phyloP scores from a whole-genome alignment of 208 protist genomes.

The Leishmania martiniquensis region DNA sequence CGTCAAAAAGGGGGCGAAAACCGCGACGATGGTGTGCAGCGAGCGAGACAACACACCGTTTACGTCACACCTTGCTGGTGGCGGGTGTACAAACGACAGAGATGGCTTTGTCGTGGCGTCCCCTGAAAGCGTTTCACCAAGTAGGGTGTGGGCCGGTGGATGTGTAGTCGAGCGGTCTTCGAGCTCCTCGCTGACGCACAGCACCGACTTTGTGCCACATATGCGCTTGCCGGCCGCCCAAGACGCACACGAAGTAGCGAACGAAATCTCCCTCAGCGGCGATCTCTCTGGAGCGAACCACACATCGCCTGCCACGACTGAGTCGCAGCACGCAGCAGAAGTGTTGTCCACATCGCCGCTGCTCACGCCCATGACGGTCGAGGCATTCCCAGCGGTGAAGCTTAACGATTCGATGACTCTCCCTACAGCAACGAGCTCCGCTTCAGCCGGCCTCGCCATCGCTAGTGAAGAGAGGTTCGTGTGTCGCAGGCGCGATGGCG shows the following conservation, averaged over 20 bases:
- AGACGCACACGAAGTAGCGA: neutral
- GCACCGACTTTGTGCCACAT: constrained; percentile 10
- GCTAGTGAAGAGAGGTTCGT: neutral
- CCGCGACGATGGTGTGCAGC: neutral
- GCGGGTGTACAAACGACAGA: too few relatives aligned
- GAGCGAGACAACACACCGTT: neutral
- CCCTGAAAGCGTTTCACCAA: neutral
- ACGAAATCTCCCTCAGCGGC: neutral
- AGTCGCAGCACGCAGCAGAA: neutral
- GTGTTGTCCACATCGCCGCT: neutral
- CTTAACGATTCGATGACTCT: neutral
- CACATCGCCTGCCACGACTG: neutral
- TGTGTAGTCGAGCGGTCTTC: neutral
- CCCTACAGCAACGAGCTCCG: neutral
- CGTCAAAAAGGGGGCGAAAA: neutral
- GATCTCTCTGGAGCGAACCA: neutral
- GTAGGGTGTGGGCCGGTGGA: neutral
- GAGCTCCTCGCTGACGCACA: constrained; percentile 15
- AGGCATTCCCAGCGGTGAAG: neutral
- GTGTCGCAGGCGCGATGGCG: neutral
- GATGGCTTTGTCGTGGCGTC: neutral
- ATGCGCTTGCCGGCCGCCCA: neutral
- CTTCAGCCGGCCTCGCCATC: neutral
- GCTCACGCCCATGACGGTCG: too few relatives aligned
- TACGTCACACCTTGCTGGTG: neutral